Evolutionary conservation across 371 early-diverging fungal genomes (phyloP).

Genomic region (Funneliformis caledonium): DNA sequence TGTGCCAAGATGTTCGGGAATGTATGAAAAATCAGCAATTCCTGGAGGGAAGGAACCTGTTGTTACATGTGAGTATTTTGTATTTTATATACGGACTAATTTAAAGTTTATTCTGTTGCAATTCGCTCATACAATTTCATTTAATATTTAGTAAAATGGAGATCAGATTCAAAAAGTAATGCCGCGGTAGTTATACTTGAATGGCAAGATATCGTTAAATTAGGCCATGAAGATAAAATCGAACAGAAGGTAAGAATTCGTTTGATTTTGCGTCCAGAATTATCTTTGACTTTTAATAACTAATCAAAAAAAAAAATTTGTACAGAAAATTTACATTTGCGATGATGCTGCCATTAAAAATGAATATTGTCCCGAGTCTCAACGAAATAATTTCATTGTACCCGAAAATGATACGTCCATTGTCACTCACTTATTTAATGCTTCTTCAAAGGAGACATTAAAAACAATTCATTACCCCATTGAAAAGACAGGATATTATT

Average conservation of each 20-base stretch:
- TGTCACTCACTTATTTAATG: slow-evolving; percentile 43
- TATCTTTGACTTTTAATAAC: background rate
- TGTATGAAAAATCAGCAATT: slow-evolving; percentile 55
- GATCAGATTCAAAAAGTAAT: slow-evolving; percentile 50
- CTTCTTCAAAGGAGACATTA: background rate
- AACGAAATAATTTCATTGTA: slow-evolving; percentile 54
- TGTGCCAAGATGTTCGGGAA: slow-evolving; percentile 49
- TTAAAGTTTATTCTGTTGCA: background rate
- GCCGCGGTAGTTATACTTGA: slow-evolving; percentile 61
- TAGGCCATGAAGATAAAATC: slow-evolving; percentile 23
- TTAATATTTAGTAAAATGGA: slow-evolving; percentile 52
- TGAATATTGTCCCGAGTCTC: slow-evolving; percentile 52
- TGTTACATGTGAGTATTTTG: slow-evolving; percentile 49
- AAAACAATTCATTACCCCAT: background rate
- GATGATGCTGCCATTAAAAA: slow-evolving; percentile 51
- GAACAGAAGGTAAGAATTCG: background rate
- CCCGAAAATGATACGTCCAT: slow-evolving; percentile 51
- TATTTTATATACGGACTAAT: background rate
- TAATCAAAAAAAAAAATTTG: background rate
- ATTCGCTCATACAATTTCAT: background rate
- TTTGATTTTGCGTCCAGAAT: background rate
- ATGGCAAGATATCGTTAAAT: slow-evolving; percentile 58
- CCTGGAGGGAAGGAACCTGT: slow-evolving; percentile 54
- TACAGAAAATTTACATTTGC: slow-evolving; percentile 55
- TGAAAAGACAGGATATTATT: slow-evolving; percentile 73